Conservation (phyloP, 371 early-diverging fungal genomes). For the Apophysomyces sp. region DNA sequence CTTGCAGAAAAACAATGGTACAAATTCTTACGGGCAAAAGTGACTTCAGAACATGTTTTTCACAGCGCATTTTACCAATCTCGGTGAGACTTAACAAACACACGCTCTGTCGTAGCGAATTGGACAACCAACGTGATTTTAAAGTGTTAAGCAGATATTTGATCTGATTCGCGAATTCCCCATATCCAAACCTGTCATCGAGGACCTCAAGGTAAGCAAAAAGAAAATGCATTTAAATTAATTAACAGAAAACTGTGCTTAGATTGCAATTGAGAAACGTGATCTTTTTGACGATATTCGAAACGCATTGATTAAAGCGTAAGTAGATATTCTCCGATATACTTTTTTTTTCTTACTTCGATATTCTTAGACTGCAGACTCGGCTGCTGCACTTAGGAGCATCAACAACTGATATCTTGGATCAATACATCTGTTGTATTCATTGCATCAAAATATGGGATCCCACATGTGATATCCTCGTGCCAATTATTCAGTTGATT, state of each 20-base stretch:
- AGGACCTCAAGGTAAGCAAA: slow-evolving; percentile 29
- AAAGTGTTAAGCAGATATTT: slow-evolving; percentile 26
- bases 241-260: not conserved
- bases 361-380: slow-evolving; percentile 17
- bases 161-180: slow-evolving; percentile 41
- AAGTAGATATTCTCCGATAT: slow-evolving; percentile 4
- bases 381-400: slow-evolving; percentile 39
- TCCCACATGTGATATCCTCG: slow-evolving; percentile 30
- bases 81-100: slow-evolving; percentile 1
- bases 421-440: slow-evolving; percentile 33
- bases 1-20: slow-evolving; percentile 6
- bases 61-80: slow-evolving; percentile 15
- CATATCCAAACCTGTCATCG: slow-evolving; percentile 17
- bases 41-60: slow-evolving; percentile 9
- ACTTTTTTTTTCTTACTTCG: not conserved
- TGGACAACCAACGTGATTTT: too few species aligned
- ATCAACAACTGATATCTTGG: slow-evolving; percentile 28
- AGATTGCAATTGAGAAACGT: slow-evolving; percentile 18
- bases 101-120: too few species aligned
- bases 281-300: slow-evolving; percentile 12
- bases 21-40: slow-evolving; percentile 14
- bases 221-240: not conserved
- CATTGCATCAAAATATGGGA: slow-evolving; percentile 30
- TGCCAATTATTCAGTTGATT: slow-evolving; percentile 22
- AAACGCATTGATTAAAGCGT: slow-evolving; percentile 27